These are phyloP conservation scores for Pythium coloratum DNA, from an alignment of 352 stramenopile genomes.

Conservation along the genomic window DNA sequence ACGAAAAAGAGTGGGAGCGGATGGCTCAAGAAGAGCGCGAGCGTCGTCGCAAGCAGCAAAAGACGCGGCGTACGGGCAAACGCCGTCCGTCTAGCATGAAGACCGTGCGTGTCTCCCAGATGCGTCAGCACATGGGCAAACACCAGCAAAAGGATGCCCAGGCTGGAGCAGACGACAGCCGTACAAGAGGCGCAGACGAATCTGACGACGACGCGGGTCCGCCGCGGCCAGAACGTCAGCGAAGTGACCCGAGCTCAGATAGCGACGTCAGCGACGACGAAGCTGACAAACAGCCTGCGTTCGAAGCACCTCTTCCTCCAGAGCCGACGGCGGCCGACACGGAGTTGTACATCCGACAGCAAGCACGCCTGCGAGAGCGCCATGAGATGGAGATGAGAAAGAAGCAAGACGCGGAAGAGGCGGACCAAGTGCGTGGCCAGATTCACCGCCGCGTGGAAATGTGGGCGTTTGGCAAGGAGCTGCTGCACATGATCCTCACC, in stretches of 20 bases:
- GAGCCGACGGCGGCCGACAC: constrained; percentile 68
- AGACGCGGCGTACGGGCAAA: constrained; percentile 60
- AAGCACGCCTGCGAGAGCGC: constrained; percentile 77
- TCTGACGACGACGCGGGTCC: constrained; percentile 43
- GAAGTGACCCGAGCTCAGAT: constrained; percentile 61
- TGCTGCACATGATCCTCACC: constrained; percentile 83
- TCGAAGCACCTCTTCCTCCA: constrained; percentile 59
- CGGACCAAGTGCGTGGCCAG: constrained; percentile 70
- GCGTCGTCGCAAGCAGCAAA: constrained; percentile 78
- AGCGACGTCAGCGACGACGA: constrained; percentile 43
- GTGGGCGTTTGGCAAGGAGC: constrained; percentile 84
- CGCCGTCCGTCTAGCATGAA: constrained; percentile 81
- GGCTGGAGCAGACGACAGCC: constrained; percentile 6
- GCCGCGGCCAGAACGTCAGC: constrained; percentile 34
- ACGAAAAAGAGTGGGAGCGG: constrained; percentile 89
- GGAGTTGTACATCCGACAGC: constrained; percentile 80
- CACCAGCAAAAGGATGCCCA: constrained; percentile 50
- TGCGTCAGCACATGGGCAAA: constrained; percentile 82
- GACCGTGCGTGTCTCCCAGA: constrained; percentile 79
- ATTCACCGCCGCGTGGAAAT: constrained; percentile 78
- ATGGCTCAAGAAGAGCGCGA: constrained; percentile 87
- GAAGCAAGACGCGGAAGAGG: constrained; percentile 76
- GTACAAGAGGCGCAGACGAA: constrained; percentile 1
- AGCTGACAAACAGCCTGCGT: constrained; percentile 29
- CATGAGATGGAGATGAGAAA: constrained; percentile 84